Conservation (phyloP, 352 stramenopile genomes). For the Phytophthora sojae region DNA sequence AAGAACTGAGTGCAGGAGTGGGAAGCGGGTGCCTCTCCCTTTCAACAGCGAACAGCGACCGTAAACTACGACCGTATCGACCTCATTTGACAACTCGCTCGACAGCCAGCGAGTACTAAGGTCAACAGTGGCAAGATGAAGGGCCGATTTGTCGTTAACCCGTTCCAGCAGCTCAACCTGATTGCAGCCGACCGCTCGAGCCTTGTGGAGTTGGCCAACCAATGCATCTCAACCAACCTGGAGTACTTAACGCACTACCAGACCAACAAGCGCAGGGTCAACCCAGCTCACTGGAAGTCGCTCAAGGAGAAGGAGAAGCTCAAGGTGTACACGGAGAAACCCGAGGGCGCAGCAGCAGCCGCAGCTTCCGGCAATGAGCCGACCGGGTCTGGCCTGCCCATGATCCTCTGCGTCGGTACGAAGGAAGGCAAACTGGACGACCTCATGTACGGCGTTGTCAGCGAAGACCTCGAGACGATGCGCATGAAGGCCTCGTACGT, state of each 20-base stretch:
- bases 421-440: slow-evolving; percentile 29
- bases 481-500: slow-evolving; percentile 37
- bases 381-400: slow-evolving; percentile 6
- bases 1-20: background rate
- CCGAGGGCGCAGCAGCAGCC: background rate
- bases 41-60: background rate
- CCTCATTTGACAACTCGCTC: background rate
- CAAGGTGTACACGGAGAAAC: slow-evolving; percentile 18
- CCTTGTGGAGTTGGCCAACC: background rate
- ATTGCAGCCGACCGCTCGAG: background rate
- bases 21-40: background rate
- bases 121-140: background rate
- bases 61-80: background rate
- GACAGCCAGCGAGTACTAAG: background rate
- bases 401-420: slow-evolving; percentile 22
- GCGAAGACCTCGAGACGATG: slow-evolving; percentile 26
- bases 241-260: slow-evolving; percentile 20
- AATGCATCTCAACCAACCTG: slow-evolving; percentile 7
- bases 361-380: background rate
- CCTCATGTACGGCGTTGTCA: slow-evolving; percentile 35
- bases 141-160: slow-evolving; percentile 16
- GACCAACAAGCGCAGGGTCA: slow-evolving; percentile 24
- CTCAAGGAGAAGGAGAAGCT: slow-evolving; percentile 20
- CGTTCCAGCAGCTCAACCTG: slow-evolving; percentile 14
- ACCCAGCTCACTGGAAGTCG: slow-evolving; percentile 16